A percentile compares a stretch with the other conserved stretches of the same genome.
phyloP scores from a whole-genome alignment of 1,284 basidiomycete species.

The Sporisorium sorghi region DNA sequence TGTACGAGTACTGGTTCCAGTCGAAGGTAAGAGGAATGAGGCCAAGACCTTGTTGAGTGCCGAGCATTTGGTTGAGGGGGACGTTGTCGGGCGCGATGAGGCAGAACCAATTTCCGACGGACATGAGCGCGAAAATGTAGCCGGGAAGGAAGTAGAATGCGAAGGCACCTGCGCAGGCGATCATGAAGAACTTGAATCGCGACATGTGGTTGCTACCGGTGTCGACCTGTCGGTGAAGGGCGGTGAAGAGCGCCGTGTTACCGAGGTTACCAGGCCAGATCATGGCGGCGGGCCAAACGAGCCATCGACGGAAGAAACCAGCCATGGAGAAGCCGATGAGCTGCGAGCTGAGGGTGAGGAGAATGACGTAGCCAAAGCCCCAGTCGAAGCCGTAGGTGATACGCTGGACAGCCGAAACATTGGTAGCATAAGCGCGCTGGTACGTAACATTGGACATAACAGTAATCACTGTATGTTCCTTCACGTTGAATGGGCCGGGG shows the following conservation, averaged over 20 bases:
- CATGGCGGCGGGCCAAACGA: constrained; percentile 65
- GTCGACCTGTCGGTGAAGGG: constrained; percentile 56
- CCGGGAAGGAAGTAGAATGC: constrained; percentile 63
- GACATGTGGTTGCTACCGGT: constrained; percentile 71
- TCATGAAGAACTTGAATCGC: constrained; percentile 57
- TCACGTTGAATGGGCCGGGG: constrained; percentile 66
- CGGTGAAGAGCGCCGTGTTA: constrained; percentile 58
- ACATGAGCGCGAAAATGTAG: constrained; percentile 60
- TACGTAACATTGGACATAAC: constrained; percentile 71
- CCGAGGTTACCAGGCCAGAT: constrained; percentile 64
- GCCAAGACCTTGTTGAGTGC: constrained; percentile 53
- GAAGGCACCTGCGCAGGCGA: constrained; percentile 47
- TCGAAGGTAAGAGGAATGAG: constrained; percentile 61
- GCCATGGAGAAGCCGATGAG: constrained; percentile 64
- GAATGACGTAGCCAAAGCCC: constrained; percentile 71
- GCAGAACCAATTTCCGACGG: constrained; percentile 61
- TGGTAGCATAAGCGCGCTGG: constrained; percentile 68
- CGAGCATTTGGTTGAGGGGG: constrained; percentile 62
- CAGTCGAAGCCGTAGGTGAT: constrained; percentile 50
- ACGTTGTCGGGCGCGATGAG: constrained; percentile 63
- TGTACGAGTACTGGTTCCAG: constrained; percentile 57
- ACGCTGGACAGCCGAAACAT: constrained; percentile 63
- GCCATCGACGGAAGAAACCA: constrained; percentile 58
- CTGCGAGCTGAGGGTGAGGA: constrained; percentile 71
- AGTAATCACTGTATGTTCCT: constrained; percentile 63